Evolutionary conservation across 257 asterid species (phyloP), one percentile per base, ranked within the genome.

Genomic region (Solanum phureja): DNA sequence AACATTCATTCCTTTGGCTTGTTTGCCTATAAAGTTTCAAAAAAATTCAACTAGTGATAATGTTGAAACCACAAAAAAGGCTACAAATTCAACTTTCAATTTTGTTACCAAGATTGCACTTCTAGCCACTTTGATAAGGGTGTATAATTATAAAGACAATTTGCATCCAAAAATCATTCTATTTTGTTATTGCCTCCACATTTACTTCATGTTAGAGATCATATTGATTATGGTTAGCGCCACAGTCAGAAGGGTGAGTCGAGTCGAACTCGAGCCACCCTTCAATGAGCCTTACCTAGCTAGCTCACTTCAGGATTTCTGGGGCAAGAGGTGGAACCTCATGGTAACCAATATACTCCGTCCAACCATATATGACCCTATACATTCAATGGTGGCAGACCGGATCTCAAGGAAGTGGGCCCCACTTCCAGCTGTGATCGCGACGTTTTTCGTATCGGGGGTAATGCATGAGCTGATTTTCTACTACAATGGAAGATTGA

Each of bases 301-400:
- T 33, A 94, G 93, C 0, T 95, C 95, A 0, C 87, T 94, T 3
- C 95, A 93, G 82, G 95, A 95, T 87, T 95, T 94, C 62, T 95
- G 98, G 95, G 96, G 95, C 1, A 89, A 89, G 56, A 89, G 95
- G 34, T 95, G 98, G 96, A 94, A 94, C 85, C 44, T 93, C 7
- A 90, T 91, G 92, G 94, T 92, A 0, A 69, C 96, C 0, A 93
- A 93, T 11, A 89, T 91, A 69, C 68, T 94, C 1, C 90, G 91
- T 8, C 91, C 92, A 3, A 92, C 93, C 0, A 64, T 94, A 0
- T 93, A 88, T n/a, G 40, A 33, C 13, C n/a, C 64, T 52, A 52
- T 52, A 52, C 56, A 90, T 10, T 29, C 87, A 2, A 3, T 85
- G 3, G 68, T 82, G 14, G 77, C 77, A 12, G 60, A 44, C 0